Base-by-base conservation (phyloP, 169 alveolate species). In the Cryptosporidium parvum region DNA sequence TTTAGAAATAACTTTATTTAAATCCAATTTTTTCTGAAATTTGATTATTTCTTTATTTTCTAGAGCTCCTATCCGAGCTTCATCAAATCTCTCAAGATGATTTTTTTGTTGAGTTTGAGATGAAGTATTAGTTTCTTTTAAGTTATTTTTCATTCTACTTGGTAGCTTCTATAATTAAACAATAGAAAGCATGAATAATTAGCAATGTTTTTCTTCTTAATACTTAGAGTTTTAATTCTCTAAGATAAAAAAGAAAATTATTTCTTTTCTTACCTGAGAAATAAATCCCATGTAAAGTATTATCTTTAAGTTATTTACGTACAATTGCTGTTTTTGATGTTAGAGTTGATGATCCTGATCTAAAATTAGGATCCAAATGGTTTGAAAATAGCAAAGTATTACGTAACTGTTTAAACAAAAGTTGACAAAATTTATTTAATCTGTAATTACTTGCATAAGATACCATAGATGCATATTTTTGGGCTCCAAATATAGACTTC, bases 371-470 rank as follows among this genome's bases (percentile, higher is more conserved):
- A 75, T 61, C 51, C 45, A 14, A 23, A 48, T 29, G 52, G 2
- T 42, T 39, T 21, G 75, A 62, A 62, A 59, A 80, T 12, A 80
- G 62, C 31, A 42, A 4, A 8, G 89, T 37, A 65, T 80, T 59
- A 26, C 75, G 89, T n/a, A 80, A 29, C 9, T 29, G 51, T 26
- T 80, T 80, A 31, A 80, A 80, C 7, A 80, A 61, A 6, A 80
- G 42, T n/a, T 80, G 89, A 45, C 89, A 80, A n/a, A 80, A 62
- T 37, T 26, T 80, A 80, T 10, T 31, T 18, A 80, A n/a, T 44
- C 68, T 80, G 68, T 80, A 80, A 29, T 59, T 37, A 42, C 65
- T 51, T 16, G 89, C 89, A 51, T 80, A 80, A n/a, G 31, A 16
- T 10, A 80, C 26, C 23, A 80, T 29, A 31, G 53, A 61, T 62